phyloP scores from a whole-genome alignment of 257 asterid species.

The Phtheirospermum japonicum region DNA sequence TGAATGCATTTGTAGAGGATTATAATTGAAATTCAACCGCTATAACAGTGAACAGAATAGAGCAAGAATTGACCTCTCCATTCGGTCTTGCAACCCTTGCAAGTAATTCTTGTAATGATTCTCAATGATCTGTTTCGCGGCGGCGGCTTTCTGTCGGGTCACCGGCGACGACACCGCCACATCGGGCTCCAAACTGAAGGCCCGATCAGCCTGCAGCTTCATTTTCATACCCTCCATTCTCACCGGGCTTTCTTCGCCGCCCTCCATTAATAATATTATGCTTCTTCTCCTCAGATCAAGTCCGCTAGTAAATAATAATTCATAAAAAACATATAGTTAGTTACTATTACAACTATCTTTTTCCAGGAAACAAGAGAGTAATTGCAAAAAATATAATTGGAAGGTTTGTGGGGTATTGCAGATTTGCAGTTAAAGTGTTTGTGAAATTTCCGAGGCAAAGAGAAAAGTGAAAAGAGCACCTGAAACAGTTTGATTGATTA shows the following conservation, averaged over 20 bases:
- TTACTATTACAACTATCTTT: background rate
- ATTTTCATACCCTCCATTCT: slow-evolving; percentile 44
- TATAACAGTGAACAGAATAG: slow-evolving; percentile 13
- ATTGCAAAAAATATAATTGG: too few species aligned
- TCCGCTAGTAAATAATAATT: background rate
- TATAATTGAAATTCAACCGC: too few species aligned
- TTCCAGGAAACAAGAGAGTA: background rate
- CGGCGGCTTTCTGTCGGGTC: slow-evolving; percentile 90
- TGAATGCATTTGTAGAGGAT: too few species aligned
- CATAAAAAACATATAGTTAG: background rate
- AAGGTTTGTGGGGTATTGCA: too few species aligned
- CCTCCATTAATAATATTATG: slow-evolving; percentile 35
- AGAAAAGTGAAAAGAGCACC: too few species aligned
- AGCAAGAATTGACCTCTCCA: slow-evolving; percentile 56
- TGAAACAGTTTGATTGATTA: too few species aligned
- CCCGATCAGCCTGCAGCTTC: slow-evolving; percentile 42
- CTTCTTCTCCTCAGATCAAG: slow-evolving; percentile 48
- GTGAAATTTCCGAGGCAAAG: too few species aligned
- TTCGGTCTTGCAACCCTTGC: slow-evolving; percentile 95
- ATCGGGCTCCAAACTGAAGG: slow-evolving; percentile 60
- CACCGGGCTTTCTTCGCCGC: slow-evolving; percentile 56
- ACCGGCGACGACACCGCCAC: slow-evolving; percentile 83
- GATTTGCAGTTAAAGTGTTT: too few species aligned
- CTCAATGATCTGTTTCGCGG: slow-evolving; percentile 91
- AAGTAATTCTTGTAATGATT: slow-evolving; percentile 88